phyloP scores from a whole-genome alignment of 345 rosid genomes.

The Aquilaria sinensis region DNA sequence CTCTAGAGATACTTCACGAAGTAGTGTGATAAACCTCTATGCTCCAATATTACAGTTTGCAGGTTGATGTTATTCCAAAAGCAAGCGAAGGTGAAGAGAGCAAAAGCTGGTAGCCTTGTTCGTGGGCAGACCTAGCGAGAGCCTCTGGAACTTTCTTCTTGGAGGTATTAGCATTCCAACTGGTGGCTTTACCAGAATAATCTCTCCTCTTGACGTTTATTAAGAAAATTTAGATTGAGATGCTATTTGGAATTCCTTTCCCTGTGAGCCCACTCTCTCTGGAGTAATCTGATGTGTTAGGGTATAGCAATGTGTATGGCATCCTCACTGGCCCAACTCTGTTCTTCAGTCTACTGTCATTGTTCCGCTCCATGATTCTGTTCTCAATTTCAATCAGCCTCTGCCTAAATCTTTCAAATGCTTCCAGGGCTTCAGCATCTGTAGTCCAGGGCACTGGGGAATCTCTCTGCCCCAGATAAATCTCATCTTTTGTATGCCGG shows the following conservation, averaged over 20 bases:
- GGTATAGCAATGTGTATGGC: constrained; percentile 76
- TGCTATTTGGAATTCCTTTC: constrained; percentile 86
- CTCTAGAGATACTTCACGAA: no score
- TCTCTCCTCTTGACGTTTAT: no score
- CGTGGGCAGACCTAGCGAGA: no score
- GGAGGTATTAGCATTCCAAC: no score
- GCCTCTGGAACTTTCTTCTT: no score
- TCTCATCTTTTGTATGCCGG: constrained; percentile 76
- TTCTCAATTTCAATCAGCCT: constrained; percentile 52
- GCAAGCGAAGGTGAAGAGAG: no score
- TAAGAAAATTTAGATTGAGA: constrained; percentile 48
- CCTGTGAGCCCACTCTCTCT: constrained; percentile 70
- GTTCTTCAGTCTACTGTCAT: constrained; percentile 57
- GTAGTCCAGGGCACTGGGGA: constrained; percentile 55
- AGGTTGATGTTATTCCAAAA: no score
- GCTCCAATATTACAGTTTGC: no score
- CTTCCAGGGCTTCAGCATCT: constrained; percentile 55
- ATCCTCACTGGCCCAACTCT: constrained; percentile 68
- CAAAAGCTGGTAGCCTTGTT: no score
- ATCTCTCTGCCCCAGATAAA: constrained; percentile 86
- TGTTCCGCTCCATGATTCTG: constrained; percentile 47
- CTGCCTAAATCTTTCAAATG: constrained; percentile 56
- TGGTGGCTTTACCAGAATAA: no score
- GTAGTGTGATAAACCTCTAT: no score
- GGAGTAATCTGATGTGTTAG: constrained; percentile 58